A percentile compares a stretch with the other conserved stretches of the same genome.
Conservation (phyloP, 164 flowering plant genomes). For the Warburgia ugandensis region DNA sequence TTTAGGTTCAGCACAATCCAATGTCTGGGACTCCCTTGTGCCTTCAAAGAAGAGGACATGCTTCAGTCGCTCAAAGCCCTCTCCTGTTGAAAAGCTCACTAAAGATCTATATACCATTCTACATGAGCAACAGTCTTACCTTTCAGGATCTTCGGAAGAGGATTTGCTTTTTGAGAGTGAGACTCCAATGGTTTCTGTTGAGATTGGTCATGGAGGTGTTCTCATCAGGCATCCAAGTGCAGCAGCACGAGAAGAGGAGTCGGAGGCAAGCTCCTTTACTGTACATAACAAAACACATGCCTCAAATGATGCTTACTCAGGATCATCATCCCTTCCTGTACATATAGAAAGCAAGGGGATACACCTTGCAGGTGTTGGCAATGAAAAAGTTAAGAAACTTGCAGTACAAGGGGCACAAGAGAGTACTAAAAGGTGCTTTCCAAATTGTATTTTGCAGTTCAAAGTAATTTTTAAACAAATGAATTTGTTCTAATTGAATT, state of each 20-base stretch:
- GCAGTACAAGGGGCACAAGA: constrained; percentile 29
- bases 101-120: constrained; percentile 70
- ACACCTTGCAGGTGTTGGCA: constrained; percentile 15
- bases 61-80: constrained; percentile 50
- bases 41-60: constrained; percentile 93
- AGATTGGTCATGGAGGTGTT: constrained; percentile 94
- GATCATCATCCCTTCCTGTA: constrained; percentile 30
- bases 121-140: constrained; percentile 79
- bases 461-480: no score
- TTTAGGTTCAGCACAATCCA: constrained; percentile 78
- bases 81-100: constrained; percentile 90
- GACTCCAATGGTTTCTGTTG: constrained; percentile 86
- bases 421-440: constrained; percentile 40
- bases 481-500: no score
- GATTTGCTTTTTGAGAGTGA: constrained; percentile 79
- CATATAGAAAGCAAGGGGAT: constrained; percentile 28
- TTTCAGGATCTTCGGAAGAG: constrained; percentile 77
- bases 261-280: constrained; percentile 92
- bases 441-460: neutral
- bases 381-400: constrained; percentile 28
- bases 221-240: constrained; percentile 75
- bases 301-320: constrained; percentile 45
- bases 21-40: constrained; percentile 71
- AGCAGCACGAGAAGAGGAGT: constrained; percentile 77
- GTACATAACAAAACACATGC: constrained; percentile 46